Evolutionary conservation across 495 filamentous ascomycete species (phyloP), one percentile per base, ranked within the genome.

Genomic region (Chaetomidium leptoderma): DNA sequence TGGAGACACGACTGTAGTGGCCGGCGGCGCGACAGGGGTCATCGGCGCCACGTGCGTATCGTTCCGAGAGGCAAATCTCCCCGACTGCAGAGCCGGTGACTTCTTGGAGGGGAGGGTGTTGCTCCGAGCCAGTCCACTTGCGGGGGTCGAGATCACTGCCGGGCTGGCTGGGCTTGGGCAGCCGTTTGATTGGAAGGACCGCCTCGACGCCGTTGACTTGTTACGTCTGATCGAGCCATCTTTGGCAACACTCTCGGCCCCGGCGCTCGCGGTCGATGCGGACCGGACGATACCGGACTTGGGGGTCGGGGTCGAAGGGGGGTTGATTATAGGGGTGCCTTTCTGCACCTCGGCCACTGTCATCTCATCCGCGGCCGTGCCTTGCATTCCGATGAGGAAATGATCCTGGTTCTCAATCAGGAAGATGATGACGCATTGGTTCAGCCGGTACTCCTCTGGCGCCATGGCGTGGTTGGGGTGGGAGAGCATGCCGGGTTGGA

Each of bases 381-480:
- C 91, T 68, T 88, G 87, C 91, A 97, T 97, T 16, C 91, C 91
- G 50, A 97, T 92, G 59, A 92, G 74, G 73, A 92, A 92, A 66
- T 90, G 85, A 62, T 92, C 85, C 67, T 97, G 92, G 63, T 99
- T 96, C 68, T 97, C 91, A 59, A 99, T 99, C 60, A 99, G 75
- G 69, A 97, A 99, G 26, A 97, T 95, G 66, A 99, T 82, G 37
- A 99, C 93, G 66, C 95, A 91, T 73, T 99, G 93, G 62, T 93
- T 97, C 23, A 97, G 75, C 35, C 90, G 87, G 66, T 99, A 99
- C 62, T 96, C 92, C 19, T 86, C 80, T 7, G 93, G 93, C 8
- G 88, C 83, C 91, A 99, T 96, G 62, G 96, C 91, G 70, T 99
- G 93, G 32, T 81, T 77, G 4, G 93, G 93, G 71, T 97, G 93